These are phyloP conservation scores for Schwanniomyces sp. DNA, from an alignment of 805 yeast species.

Conservation along the genomic window DNA sequence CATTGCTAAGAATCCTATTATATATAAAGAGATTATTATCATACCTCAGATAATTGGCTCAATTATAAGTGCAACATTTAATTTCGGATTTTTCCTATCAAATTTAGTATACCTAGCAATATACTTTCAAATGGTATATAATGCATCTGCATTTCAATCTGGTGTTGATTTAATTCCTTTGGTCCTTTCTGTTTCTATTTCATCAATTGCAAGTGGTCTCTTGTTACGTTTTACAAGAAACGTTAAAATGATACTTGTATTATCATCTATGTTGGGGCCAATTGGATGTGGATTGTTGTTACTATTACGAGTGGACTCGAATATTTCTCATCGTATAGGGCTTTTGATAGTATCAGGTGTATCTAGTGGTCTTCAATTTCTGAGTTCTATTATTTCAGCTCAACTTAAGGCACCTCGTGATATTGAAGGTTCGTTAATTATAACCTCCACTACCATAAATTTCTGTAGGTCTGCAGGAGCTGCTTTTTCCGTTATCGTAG, in stretches of 20 bases:
- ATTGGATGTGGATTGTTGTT: constrained; percentile 36
- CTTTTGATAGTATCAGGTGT: constrained; percentile 33
- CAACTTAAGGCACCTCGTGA: constrained; percentile 37
- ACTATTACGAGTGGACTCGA: constrained; percentile 21
- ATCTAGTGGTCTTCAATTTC: constrained; percentile 37
- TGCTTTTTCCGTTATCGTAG: constrained; percentile 28
- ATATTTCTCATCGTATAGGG: constrained; percentile 26
- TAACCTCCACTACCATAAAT: constrained; percentile 33
- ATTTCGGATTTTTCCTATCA: constrained; percentile 41
- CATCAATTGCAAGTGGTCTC: constrained; percentile 31
- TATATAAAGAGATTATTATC: constrained; percentile 41
- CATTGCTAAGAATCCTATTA: constrained; percentile 46
- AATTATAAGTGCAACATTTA: constrained; percentile 33
- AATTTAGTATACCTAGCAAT: constrained; percentile 32
- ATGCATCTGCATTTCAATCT: constrained; percentile 34
- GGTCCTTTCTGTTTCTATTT: constrained; percentile 30
- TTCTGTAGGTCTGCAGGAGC: constrained; percentile 33
- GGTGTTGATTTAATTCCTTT: constrained; percentile 38
- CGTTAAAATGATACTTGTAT: constrained; percentile 31
- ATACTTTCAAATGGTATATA: constrained; percentile 39
- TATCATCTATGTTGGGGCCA: constrained; percentile 29
- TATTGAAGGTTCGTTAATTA: constrained; percentile 35
- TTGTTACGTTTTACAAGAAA: constrained; percentile 26
- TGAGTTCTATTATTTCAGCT: constrained; percentile 32
- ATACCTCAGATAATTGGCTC: constrained; percentile 37